Conservation (phyloP, 805 yeast genomes). For the Phaffomyces thermotolerans region DNA sequence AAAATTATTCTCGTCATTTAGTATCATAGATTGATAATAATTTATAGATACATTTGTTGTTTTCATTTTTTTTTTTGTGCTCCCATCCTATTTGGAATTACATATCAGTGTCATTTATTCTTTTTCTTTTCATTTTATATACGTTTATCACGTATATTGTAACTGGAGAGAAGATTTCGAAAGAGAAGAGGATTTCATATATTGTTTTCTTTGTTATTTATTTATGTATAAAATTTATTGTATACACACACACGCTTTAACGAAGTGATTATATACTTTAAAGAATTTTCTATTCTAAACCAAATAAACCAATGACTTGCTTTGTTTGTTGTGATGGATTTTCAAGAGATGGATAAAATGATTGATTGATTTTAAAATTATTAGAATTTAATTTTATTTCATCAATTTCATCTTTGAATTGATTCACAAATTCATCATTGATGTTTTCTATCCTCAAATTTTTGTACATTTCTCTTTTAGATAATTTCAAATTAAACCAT, state of each 20-base stretch:
- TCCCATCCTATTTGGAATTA: too few relatives aligned
- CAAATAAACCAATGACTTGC: constrained; percentile 4
- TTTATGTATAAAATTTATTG: background rate
- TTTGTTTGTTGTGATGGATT: constrained; percentile 15
- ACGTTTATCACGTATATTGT: too few relatives aligned
- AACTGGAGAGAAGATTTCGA: background rate
- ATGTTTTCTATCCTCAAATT: constrained; percentile 11
- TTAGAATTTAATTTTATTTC: constrained; percentile 1
- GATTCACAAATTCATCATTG: constrained; percentile 6
- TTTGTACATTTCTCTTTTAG: constrained; percentile 8
- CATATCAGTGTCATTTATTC: background rate
- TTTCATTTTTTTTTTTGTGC: too few relatives aligned
- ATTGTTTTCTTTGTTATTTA: background rate
- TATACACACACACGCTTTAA: background rate
- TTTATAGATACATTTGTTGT: too few relatives aligned
- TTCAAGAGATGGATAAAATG: constrained; percentile 9
- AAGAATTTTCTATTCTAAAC: background rate
- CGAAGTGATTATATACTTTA: background rate
- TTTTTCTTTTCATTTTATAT: background rate
- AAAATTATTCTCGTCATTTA: background rate
- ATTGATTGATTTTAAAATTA: constrained; percentile 5
- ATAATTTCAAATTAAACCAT: constrained; percentile 13
- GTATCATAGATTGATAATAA: too few relatives aligned
- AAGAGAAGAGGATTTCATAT: background rate
- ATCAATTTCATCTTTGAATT: constrained; percentile 15